Conservation (phyloP, 306 rosid species). For the Delonix regia region DNA sequence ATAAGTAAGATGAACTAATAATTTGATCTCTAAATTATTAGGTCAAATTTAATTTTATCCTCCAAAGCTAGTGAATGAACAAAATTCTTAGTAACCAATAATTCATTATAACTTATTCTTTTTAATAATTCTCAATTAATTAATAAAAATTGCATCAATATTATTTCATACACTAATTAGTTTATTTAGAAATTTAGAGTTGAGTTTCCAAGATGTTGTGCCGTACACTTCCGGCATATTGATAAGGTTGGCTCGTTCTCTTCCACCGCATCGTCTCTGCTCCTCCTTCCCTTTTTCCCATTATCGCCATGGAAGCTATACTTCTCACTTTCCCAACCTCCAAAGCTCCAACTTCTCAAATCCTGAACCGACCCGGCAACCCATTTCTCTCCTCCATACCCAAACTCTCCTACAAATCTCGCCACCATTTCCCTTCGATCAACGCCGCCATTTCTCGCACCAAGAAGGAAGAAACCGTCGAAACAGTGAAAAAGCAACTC, state of each 20-base stretch:
- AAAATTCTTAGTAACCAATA: too few species aligned
- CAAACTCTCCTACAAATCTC: slow-evolving; percentile 13
- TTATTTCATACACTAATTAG: too few species aligned
- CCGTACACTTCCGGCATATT: not conserved
- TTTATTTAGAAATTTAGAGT: too few species aligned
- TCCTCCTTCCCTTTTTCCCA: not conserved
- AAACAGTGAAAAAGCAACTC: slow-evolving; percentile 63
- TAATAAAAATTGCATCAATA: too few species aligned
- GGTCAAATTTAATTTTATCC: too few species aligned
- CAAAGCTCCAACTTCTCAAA: slow-evolving; percentile 41
- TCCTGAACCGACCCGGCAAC: slow-evolving; percentile 50
- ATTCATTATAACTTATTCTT: too few species aligned
- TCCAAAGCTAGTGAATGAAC: too few species aligned
- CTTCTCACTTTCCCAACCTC: slow-evolving; percentile 53
- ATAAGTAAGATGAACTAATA: too few species aligned
- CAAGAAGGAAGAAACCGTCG: slow-evolving; percentile 81
- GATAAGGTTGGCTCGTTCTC: slow-evolving; percentile 40
- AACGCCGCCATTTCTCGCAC: slow-evolving; percentile 79
- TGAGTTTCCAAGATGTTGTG: not conserved
- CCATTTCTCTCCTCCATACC: slow-evolving; percentile 44
- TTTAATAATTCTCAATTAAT: too few species aligned
- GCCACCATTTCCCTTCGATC: slow-evolving; percentile 45
- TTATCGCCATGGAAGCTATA: slow-evolving; percentile 64
- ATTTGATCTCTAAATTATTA: too few species aligned
- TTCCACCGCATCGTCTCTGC: not conserved